These are phyloP conservation scores for Thelephora terrestris DNA, from an alignment of 1,284 basidiomycete species.

Conservation along the genomic window DNA sequence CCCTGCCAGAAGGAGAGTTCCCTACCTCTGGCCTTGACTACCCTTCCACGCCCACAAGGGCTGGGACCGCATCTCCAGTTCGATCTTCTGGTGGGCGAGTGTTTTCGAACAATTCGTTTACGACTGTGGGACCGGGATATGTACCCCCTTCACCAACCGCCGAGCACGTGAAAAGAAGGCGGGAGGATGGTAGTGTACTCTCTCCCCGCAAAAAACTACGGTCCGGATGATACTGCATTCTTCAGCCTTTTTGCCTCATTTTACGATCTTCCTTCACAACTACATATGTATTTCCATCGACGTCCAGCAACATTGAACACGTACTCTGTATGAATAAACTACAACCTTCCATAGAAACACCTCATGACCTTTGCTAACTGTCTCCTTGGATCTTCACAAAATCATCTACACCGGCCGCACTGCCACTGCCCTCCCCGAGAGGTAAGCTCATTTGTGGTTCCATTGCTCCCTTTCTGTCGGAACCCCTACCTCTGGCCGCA, in stretches of 20 bases:
- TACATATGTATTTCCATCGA: background rate
- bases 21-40: constrained; percentile 12
- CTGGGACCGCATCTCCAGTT: background rate
- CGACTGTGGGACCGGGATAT: constrained; percentile 13
- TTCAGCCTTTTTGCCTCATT: no score
- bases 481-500: no score
- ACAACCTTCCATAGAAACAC: no score
- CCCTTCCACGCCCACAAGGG: constrained; percentile 23
- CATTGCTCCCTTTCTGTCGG: no score
- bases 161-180: background rate
- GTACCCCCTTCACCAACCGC: background rate
- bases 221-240: constrained; percentile 5
- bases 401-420: no score
- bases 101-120: constrained; percentile 14
- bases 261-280: background rate
- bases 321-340: no score
- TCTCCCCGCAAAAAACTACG: constrained; percentile 3
- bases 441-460: no score
- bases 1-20: constrained; percentile 4
- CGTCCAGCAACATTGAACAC: background rate
- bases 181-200: background rate
- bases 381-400: no score
- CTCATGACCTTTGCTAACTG: no score
- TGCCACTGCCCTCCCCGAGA: no score
- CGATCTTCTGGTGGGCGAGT: constrained; percentile 3